A percentile compares a stretch with the other conserved stretches of the same genome.
Conservation (phyloP, 2,329 filamentous ascomycete species). For the Xylaria sp. region DNA sequence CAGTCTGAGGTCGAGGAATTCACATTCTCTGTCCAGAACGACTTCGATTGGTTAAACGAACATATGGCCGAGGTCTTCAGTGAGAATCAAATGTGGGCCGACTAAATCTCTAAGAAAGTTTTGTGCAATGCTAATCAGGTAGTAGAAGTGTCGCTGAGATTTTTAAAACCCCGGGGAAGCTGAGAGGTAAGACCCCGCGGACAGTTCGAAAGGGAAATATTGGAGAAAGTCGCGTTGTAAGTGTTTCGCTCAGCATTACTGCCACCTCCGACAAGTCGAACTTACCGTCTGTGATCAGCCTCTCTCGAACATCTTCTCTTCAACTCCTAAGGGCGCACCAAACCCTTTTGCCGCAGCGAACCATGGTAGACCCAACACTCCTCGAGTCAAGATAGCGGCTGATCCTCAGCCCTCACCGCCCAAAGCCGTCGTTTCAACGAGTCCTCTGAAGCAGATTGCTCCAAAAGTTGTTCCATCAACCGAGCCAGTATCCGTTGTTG, state of each 20-base stretch:
- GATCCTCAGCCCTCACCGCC: constrained; percentile 48
- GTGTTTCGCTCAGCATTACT: constrained; percentile 39
- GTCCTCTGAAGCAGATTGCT: constrained; percentile 43
- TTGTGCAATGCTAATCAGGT: constrained; percentile 38
- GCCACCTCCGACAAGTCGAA: constrained; percentile 4
- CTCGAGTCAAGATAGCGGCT: constrained; percentile 65
- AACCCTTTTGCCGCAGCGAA: constrained; percentile 59
- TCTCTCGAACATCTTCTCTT: constrained; percentile 63
- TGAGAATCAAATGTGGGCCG: constrained; percentile 79
- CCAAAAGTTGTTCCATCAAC: constrained; percentile 38
- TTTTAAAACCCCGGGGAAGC: constrained; percentile 91
- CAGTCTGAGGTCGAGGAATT: constrained; percentile 91
- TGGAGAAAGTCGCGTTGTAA: constrained; percentile 67
- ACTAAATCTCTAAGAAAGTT: not conserved
- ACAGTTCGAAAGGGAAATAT: constrained; percentile 67
- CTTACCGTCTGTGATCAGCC: constrained; percentile 50
- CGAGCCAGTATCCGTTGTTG: constrained; percentile 50
- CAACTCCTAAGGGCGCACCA: constrained; percentile 58
- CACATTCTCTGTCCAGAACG: constrained; percentile 87
- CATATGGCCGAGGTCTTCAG: constrained; percentile 96
- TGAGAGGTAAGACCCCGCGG: constrained; percentile 80
- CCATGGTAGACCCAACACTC: constrained; percentile 57
- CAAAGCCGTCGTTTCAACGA: constrained; percentile 43
- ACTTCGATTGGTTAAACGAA: constrained; percentile 97
- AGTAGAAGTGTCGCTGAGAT: constrained; percentile 85